Evolutionary conservation across 192 early-diverging fungal genomes (phyloP), one percentile per base, ranked within the genome.

Genomic region (Rhizophagus clarus): DNA sequence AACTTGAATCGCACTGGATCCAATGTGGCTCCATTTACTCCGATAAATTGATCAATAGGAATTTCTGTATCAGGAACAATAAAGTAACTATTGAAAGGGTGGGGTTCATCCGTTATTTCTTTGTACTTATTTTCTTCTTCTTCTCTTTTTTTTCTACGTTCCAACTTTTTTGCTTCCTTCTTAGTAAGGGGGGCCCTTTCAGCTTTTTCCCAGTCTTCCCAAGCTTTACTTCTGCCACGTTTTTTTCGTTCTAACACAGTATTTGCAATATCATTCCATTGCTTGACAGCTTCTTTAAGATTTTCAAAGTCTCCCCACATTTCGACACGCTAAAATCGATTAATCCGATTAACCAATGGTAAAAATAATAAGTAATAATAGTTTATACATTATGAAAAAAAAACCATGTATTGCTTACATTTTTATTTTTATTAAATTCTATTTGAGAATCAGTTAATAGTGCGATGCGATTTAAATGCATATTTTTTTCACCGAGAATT

Each of bases 191-290:
- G 68, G 15, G 81, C 78, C 10, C 80, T 69, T 51, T 85, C 82
- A 4, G 86, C 82, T 69, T 81, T 83, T n/a, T 61, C 80, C 86
- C 86, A 87, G 82, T 63, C 79, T 79, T n/a, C 67, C 77, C 86
- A 84, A 87, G 20, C 76, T 74, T 26, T 79, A 74, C 24, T 80
- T 82, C 26, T 74, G 47, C 56, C 29, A n/a, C 17, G 10, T 56
- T 40, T 22, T 66, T 77, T 74, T 26, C 49, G 28, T 15, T 29
- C 37, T 12, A 62, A 62, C 32, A 82, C 17, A 28, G 72, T 67
- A 2, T 34, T 10, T 14, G 68, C 77, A 29, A 86, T 24, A 4
- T 32, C 47, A 62, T 81, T 76, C 8, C 82, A 74, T 28, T 82
- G 82, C 1, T 26, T 63, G 32, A 81, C 75, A 28, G 83, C 82